These are phyloP conservation scores for Phytophthora cryptogea DNA, from an alignment of 352 stramenopile genomes.

Conservation along the genomic window DNA sequence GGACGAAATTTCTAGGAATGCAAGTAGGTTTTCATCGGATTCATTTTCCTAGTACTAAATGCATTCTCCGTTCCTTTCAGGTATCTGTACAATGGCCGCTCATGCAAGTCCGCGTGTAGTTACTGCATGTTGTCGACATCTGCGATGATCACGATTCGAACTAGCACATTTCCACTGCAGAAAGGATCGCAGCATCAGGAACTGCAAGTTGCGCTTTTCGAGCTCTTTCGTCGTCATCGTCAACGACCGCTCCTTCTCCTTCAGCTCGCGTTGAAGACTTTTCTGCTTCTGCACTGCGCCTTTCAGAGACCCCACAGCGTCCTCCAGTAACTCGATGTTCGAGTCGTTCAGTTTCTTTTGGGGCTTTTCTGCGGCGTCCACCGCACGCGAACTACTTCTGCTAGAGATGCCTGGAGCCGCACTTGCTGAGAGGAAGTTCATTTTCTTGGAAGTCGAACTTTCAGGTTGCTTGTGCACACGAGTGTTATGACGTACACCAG, in stretches of 20 bases:
- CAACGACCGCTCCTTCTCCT: constrained; percentile 30
- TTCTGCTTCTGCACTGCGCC: constrained; percentile 41
- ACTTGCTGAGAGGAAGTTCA: constrained; percentile 22
- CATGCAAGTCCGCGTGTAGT: neutral
- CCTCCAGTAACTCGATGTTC: constrained; percentile 49
- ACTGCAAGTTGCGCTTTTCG: constrained; percentile 37
- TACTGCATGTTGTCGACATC: constrained; percentile 3
- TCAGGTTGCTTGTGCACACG: neutral
- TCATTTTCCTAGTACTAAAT: constrained; percentile 6
- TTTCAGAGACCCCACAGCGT: constrained; percentile 45
- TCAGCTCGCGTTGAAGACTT: constrained; percentile 34
- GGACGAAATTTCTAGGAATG: neutral
- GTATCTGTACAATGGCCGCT: neutral
- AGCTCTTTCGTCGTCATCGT: constrained; percentile 24
- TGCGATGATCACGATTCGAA: constrained; percentile 9
- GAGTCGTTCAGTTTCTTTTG: constrained; percentile 31
- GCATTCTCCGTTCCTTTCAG: neutral
- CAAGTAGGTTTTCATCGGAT: neutral
- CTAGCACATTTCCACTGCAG: constrained; percentile 46
- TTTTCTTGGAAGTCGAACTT: constrained; percentile 3
- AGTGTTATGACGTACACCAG: constrained; percentile 1
- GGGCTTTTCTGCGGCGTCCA: constrained; percentile 13
- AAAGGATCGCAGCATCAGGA: constrained; percentile 45
- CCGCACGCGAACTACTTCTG: constrained; percentile 7
- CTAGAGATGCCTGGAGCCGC: constrained; percentile 17